phyloP scores from a whole-genome alignment of 345 rosid species.

The Linum usitatissimum region DNA sequence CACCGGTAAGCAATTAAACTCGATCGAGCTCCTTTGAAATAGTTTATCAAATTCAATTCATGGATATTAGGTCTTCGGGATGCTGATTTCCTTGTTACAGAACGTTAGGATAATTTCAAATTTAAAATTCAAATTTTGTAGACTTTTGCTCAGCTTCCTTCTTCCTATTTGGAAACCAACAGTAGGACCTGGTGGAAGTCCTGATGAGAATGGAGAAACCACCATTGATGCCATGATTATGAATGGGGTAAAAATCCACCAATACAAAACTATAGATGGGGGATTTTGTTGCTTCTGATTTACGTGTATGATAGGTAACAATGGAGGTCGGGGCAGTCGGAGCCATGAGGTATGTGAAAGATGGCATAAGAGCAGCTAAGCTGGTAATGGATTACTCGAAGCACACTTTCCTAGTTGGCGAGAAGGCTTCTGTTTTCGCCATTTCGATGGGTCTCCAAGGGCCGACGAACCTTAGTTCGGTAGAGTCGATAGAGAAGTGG shows the following conservation, averaged over 20 bases:
- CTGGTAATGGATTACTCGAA: constrained; percentile 70
- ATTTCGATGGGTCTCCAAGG: constrained; percentile 93
- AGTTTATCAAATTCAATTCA: neutral
- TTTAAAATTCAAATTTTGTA: neutral
- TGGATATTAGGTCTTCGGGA: too few species aligned
- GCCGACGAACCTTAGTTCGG: constrained; percentile 71
- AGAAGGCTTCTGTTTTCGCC: constrained; percentile 73
- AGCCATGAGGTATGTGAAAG: constrained; percentile 87
- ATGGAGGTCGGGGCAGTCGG: constrained; percentile 99
- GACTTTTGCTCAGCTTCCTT: constrained; percentile 7
- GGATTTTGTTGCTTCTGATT: constrained; percentile 13
- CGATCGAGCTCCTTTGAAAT: neutral
- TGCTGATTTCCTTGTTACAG: too few species aligned
- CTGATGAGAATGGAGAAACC: constrained; percentile 89
- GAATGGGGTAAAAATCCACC: constrained; percentile 57
- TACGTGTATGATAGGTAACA: constrained; percentile 57
- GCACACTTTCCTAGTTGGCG: constrained; percentile 83
- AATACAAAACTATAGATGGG: neutral
- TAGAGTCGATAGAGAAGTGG: constrained; percentile 73
- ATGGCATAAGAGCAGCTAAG: constrained; percentile 82
- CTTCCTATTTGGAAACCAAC: constrained; percentile 16
- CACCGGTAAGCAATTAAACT: constrained; percentile 38
- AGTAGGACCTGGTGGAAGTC: constrained; percentile 99
- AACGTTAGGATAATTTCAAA: too few species aligned
- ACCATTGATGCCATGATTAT: constrained; percentile 86